phyloP scores from a whole-genome alignment of 768 basidiomycete genomes.

The Lepiota subincarnata region DNA sequence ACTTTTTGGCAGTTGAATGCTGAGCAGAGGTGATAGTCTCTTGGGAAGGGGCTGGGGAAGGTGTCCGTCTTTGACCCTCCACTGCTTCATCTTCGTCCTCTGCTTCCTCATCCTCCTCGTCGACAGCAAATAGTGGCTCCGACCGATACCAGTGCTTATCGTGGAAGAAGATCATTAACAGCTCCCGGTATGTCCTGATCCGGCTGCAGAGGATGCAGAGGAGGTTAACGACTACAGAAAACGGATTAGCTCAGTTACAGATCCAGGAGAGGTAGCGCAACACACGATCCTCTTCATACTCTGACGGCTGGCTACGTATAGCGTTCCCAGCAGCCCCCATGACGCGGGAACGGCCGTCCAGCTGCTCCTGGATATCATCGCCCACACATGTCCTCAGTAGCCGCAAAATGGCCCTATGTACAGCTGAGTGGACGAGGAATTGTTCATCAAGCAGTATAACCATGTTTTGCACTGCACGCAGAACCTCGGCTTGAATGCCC shows the following conservation, averaged over 20 bases:
- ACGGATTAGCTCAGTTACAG: slow-evolving; percentile 2
- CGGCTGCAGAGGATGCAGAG: slow-evolving; percentile 90
- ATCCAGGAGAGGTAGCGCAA: slow-evolving; percentile 11
- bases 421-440: slow-evolving; percentile 87
- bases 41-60: slow-evolving; percentile 63
- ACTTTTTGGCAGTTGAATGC: slow-evolving; percentile 43
- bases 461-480: slow-evolving; percentile 85
- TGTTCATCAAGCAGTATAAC: slow-evolving; percentile 89
- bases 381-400: slow-evolving; percentile 85
- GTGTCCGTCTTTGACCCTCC: slow-evolving; percentile 29
- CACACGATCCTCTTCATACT: slow-evolving; percentile 86
- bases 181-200: slow-evolving; percentile 82
- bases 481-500: slow-evolving; percentile 89
- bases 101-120: slow-evolving; percentile 71
- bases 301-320: slow-evolving; percentile 68
- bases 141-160: slow-evolving; percentile 86
- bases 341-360: slow-evolving; percentile 69
- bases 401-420: slow-evolving; percentile 83
- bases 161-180: slow-evolving; percentile 97
- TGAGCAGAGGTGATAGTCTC: slow-evolving; percentile 50
- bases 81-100: slow-evolving; percentile 46
- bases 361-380: slow-evolving; percentile 85
- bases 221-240: slow-evolving; percentile 76
- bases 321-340: slow-evolving; percentile 84
- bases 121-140: slow-evolving; percentile 69